Evolutionary conservation across 345 rosid species (phyloP), one percentile per base, ranked within the genome.

Genomic region (Lumnitzera racemosa): DNA sequence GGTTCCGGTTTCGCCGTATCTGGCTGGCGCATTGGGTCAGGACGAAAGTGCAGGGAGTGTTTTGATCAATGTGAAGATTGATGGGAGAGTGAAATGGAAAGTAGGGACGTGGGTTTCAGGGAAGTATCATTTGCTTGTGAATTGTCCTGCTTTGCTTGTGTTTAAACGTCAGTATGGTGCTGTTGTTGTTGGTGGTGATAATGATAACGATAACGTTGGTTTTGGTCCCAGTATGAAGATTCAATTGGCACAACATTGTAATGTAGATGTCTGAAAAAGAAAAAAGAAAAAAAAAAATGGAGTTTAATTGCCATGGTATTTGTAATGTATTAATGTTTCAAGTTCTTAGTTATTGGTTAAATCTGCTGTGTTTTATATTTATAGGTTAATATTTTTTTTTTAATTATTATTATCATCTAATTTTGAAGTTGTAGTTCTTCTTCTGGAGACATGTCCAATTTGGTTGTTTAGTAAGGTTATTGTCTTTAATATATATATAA

Each of bases 51-150:
- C 87, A 2, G 98, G 91, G 41, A 60, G 63, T 62, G 67, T 89
- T 51, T 67, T 91, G 48, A 17, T 89, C 16, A 69, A 79, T 27
- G 53, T 91, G 47, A 86, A 79, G 74, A 65, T 83, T 24, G 74
- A 78, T 0, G 96, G 95, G 20, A 63, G 51, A 24, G 57, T 86
- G 46, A 83, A 65, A 66, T 91, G 88, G 90, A 88, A 80, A 57
- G 90, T 88, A 8, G 98, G 98, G 2, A 68, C 95, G 6, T 87
- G 87, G 89, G 57, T 83, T 29, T 87, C 96, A 0, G 84, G 94
- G 2, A 62, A 57, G 62, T 91, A 91, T 64, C 84, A 61, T 2
- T 47, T 92, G 54, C 72, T 67, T 4, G 88, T 69, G 5, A 85
- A 71, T 27, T 89, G 98, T 63, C 96, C 96, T 0, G 70, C 70